Evolutionary conservation across 1,284 basidiomycete genomes (phyloP), one percentile per base, ranked within the genome.

Genomic region (Rhodotorula sp.): DNA sequence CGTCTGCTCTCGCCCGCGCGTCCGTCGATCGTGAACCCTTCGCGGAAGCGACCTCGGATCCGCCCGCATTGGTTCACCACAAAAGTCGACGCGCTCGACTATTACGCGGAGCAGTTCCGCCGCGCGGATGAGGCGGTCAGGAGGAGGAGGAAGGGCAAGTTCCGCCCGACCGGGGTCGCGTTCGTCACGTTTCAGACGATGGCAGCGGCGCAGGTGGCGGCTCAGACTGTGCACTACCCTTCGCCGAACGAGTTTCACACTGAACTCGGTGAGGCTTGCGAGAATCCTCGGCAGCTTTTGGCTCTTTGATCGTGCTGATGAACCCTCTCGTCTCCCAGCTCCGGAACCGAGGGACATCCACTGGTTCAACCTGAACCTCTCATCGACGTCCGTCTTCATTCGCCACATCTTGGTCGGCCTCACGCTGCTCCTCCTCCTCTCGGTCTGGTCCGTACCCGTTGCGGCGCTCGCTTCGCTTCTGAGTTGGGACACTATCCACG

Each of bases 171-270:
- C 0, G 87, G 90, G 69, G 87, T 88, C 14, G 95, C 93, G 0
- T 99, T 97, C 79, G 92, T 98, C n/a, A 98, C 95, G 0, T 97
- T 99, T 77, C 91, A 95, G 81, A 91, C 92, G 79, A 93, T 95
- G 85, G 91, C 91, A 3, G 89, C 89, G 77, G 92, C 94, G 19
- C 95, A 99, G 89, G 89, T 92, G 57, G 93, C 93, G 1, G 85
- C 91, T 5, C 95, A 98, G 81, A 86, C 89, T 0, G 91, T 90
- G 0, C 91, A 95, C 80, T 87, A 89, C 5, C 85, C 89, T 0
- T 84, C 85, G 60, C 88, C 91, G 18, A 85, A 85, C 67, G 85
- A 89, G 78, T 85, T 87, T 63, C 83, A 84, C 19, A 93, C 92
- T 3, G 85, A 85, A 60, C 87, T 87, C 8, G 74, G 73, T 74